Evolutionary conservation across 768 basidiomycete genomes (phyloP), one percentile per base, ranked within the genome.

Genomic region (Chlorophyllum brunneum): DNA sequence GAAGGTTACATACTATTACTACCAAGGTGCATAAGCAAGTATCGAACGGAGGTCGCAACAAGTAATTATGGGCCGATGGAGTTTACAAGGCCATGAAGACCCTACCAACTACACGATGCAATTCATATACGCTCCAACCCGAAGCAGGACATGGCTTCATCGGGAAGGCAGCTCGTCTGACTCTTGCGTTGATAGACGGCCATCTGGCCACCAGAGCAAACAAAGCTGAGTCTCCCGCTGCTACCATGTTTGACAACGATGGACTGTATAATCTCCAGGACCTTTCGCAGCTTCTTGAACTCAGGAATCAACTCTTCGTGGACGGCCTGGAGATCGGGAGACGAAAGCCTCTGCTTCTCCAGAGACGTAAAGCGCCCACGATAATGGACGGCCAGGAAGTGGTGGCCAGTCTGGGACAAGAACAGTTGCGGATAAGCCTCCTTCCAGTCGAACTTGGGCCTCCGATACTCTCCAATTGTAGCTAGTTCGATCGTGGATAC

Each of bases 401-500:
- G 73, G 58, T 80, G 75, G 1, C 75, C 67, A 0, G 84, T 88
- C 61, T 84, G 82, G 5, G 88, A 86, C 49, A 90, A 75, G 61
- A 77, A 83, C 10, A 88, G 66, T 61, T 88, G 86, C 0, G 82
- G 79, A 62, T 81, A 87, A 1, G 70, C 67, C 10, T 86, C 83
- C 24, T 60, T 68, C 85, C 85, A 88, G 59, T 84, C 70, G 53
- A 70, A 69, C 18, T 47, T 27, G 51, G 54, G 31, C 61, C 58
- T 41, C 61, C 68, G 13, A 49, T 62, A 42, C 24, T 64, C 60
- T 5, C 73, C 70, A 30, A 73, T 70, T 2, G 80, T 80, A 15
- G 70, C 71, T 16, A 80, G 60, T 58, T 81, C 78, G 30, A 80
- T 60, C 45, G 77, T 65, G 5, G 73, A 60, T 0, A 73, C 67